These are phyloP conservation scores for Penicillium sp. DNA, from an alignment of 2,329 filamentous ascomycete genomes.

Conservation along the genomic window DNA sequence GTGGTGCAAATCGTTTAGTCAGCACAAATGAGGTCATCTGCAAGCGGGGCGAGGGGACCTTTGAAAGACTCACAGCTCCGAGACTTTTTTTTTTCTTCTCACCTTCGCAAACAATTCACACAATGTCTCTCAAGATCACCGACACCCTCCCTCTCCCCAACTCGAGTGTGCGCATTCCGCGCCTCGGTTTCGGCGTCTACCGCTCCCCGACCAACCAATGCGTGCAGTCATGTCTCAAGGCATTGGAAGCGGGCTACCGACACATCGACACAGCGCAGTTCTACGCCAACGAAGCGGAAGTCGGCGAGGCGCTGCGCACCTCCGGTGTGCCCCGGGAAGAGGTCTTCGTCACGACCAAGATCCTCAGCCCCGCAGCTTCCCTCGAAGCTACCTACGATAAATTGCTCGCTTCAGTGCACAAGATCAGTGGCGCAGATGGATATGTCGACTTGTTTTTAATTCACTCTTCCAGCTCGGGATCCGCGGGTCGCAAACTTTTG, in stretches of 20 bases:
- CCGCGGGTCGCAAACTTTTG: constrained; percentile 58
- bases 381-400: constrained; percentile 62
- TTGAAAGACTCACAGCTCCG: neutral
- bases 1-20: constrained; percentile 1
- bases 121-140: constrained; percentile 46
- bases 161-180: constrained; percentile 58
- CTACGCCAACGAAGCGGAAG: constrained; percentile 69
- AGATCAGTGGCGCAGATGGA: constrained; percentile 58
- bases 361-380: constrained; percentile 56
- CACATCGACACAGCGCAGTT: constrained; percentile 65
- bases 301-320: constrained; percentile 63
- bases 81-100: neutral
- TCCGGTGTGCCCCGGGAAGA: constrained; percentile 56
- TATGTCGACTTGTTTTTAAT: constrained; percentile 74
- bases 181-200: constrained; percentile 72
- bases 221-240: constrained; percentile 59
- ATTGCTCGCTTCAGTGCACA: constrained; percentile 62
- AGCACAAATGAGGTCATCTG: constrained; percentile 11
- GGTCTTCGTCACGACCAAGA: constrained; percentile 72
- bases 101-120: constrained; percentile 8
- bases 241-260: constrained; percentile 54
- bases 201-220: constrained; percentile 58
- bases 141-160: constrained; percentile 55
- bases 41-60: constrained; percentile 10
- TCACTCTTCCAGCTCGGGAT: constrained; percentile 62